A percentile compares a stretch with the other conserved stretches of the same genome.
Evolutionary conservation across 2,329 filamentous ascomycete genomes (phyloP).

Genomic region (Zelopaecilomyces penicillatus): DNA sequence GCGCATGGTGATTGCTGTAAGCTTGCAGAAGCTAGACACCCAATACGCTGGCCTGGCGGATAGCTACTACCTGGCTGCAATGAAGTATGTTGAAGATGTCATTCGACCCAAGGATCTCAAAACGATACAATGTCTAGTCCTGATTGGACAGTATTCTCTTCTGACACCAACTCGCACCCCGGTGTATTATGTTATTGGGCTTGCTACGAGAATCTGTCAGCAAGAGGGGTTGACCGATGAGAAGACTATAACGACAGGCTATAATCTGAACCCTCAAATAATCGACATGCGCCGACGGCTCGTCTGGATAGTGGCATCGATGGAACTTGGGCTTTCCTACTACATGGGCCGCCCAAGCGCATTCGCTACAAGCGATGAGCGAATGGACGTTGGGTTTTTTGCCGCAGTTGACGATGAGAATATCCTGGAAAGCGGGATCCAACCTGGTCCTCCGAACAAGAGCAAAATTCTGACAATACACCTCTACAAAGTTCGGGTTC

Average conservation of each 20-base stretch:
- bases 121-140: conserved; percentile 78
- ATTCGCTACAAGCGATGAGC: conserved; percentile 72
- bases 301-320: conserved; percentile 79
- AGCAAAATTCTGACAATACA: conserved; percentile 88
- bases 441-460: conserved; percentile 61
- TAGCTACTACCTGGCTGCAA: conserved; percentile 86
- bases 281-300: conserved; percentile 84
- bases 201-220: conserved; percentile 81
- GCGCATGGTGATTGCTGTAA: conserved; percentile 88
- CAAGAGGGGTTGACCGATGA: conserved; percentile 83
- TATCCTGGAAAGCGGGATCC: conserved; percentile 70
- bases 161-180: conserved; percentile 86
- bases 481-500: conserved; percentile 81
- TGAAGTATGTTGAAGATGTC: conserved; percentile 74
- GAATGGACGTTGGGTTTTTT: conserved; percentile 81
- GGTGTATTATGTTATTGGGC: conserved; percentile 85
- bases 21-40: conserved; percentile 82
- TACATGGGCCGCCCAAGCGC: conserved; percentile 80
- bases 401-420: conserved; percentile 71
- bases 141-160: conserved; percentile 87
- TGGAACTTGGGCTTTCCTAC: conserved; percentile 84
- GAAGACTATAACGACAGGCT: conserved; percentile 66
- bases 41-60: conserved; percentile 91
- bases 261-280: conserved; percentile 59
- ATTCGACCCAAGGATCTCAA: conserved; percentile 82